Evolutionary conservation across 305 asterid genomes (phyloP).

Genomic region (Striga hermonthica): DNA sequence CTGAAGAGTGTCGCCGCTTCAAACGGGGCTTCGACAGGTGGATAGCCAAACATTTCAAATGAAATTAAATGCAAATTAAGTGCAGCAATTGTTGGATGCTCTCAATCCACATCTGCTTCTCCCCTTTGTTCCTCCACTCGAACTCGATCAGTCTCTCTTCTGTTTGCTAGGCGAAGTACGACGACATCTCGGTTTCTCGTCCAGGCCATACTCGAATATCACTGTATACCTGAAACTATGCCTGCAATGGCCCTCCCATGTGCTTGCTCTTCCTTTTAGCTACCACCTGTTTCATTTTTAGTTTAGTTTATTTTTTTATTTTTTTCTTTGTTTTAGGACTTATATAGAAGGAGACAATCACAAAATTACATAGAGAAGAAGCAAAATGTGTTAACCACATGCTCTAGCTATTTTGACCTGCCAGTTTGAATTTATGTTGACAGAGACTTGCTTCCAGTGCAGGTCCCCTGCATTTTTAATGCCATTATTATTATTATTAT

Average conservation of each 20-base stretch:
- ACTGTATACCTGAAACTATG: conserved; percentile 50
- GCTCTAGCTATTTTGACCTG: conserved; percentile 49
- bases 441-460: conserved; percentile 81
- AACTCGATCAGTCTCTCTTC: conserved; percentile 70
- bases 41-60: too few species aligned
- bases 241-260: conserved; percentile 67
- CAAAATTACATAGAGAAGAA: too few species aligned
- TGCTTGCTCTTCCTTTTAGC: conserved; percentile 84
- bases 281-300: conserved; percentile 50
- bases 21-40: too few species aligned
- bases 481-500: too few species aligned
- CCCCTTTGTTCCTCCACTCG: conserved; percentile 69
- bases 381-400: too few species aligned
- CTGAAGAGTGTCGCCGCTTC: too few species aligned
- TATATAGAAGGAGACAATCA: too few species aligned
- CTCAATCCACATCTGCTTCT: conserved; percentile 71
- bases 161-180: conserved; percentile 72
- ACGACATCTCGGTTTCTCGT: conserved; percentile 61
- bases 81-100: conserved; percentile 75
- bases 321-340: too few species aligned
- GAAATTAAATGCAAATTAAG: conserved; percentile 35
- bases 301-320: too few species aligned
- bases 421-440: conserved; percentile 61
- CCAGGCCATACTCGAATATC: conserved; percentile 76
- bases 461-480: conserved; percentile 69